Evolutionary conservation across 345 rosid species (phyloP).

Genomic region (Gossypium australe): DNA sequence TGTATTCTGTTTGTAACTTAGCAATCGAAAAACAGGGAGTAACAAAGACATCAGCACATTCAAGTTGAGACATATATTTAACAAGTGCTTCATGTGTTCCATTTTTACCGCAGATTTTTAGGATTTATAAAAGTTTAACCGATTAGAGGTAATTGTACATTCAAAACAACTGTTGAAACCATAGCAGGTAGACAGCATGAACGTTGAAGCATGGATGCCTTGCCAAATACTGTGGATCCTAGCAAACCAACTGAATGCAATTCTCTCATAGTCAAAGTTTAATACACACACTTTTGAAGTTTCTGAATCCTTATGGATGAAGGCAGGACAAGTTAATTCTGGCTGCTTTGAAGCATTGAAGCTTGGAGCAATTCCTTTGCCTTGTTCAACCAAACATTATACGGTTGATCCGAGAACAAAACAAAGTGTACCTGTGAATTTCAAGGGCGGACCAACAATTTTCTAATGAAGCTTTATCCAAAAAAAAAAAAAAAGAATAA

Average conservation of each 20-base stretch:
- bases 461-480: not conserved
- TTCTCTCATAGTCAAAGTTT: too few species aligned
- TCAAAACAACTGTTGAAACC: too few species aligned
- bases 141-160: too few species aligned
- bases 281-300: not conserved
- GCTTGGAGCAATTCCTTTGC: slow-evolving; percentile 52
- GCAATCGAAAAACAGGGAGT: not conserved
- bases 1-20: not conserved
- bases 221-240: too few species aligned
- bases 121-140: too few species aligned
- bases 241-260: too few species aligned
- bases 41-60: too few species aligned
- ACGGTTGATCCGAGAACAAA: slow-evolving; percentile 52
- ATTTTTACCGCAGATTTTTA: too few species aligned
- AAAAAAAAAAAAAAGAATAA: not conserved
- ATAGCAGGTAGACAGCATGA: too few species aligned
- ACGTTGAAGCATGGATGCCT: too few species aligned
- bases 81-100: too few species aligned
- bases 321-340: not conserved
- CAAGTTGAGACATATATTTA: too few species aligned
- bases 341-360: slow-evolving; percentile 6
- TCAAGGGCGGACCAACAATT: slow-evolving; percentile 4
- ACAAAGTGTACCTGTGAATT: slow-evolving; percentile 69
- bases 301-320: not conserved
- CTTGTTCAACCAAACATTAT: slow-evolving; percentile 54